A percentile compares a stretch with the other conserved stretches of the same genome.
Conservation (phyloP, 305 asterid species). For the Fraxinus nigra region DNA sequence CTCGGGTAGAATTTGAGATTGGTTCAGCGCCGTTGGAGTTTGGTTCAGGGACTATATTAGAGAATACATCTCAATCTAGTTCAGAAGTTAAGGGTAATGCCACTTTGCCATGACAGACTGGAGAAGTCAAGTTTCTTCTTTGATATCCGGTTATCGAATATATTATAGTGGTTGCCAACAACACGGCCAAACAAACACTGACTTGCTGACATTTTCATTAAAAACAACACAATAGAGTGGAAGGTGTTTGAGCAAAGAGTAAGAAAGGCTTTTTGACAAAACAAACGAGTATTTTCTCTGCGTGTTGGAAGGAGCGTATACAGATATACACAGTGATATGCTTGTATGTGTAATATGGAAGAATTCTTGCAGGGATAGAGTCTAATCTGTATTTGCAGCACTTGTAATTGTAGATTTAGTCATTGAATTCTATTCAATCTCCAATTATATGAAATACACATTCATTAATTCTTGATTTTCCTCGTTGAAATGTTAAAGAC, state of each 20-base stretch:
- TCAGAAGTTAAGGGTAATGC: too few species aligned
- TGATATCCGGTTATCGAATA: too few species aligned
- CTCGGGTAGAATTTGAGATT: too few species aligned
- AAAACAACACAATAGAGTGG: slow-evolving; percentile 89
- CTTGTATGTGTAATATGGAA: slow-evolving; percentile 74
- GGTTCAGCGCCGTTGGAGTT: too few species aligned
- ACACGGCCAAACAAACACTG: slow-evolving; percentile 90
- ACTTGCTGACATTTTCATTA: slow-evolving; percentile 79
- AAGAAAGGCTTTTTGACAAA: slow-evolving; percentile 89
- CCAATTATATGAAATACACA: slow-evolving; percentile 18
- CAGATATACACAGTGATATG: slow-evolving; percentile 77
- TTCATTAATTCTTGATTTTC: slow-evolving; percentile 12
- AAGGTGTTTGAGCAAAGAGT: slow-evolving; percentile 81
- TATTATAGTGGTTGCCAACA: slow-evolving; percentile 45
- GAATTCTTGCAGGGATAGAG: slow-evolving; percentile 15
- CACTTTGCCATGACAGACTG: slow-evolving; percentile 91
- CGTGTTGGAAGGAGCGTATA: slow-evolving; percentile 88
- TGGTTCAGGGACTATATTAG: too few species aligned
- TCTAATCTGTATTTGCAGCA: slow-evolving; percentile 4
- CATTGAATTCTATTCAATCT: slow-evolving; percentile 13
- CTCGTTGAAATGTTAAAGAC: slow-evolving; percentile 1
- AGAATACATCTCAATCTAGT: too few species aligned
- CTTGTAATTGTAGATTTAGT: slow-evolving; percentile 13
- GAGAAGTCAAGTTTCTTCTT: slow-evolving; percentile 63
- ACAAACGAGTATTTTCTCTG: slow-evolving; percentile 76